Evolutionary conservation across 345 rosid genomes (phyloP), one percentile per base, ranked within the genome.

Genomic region (Salix purpurea): DNA sequence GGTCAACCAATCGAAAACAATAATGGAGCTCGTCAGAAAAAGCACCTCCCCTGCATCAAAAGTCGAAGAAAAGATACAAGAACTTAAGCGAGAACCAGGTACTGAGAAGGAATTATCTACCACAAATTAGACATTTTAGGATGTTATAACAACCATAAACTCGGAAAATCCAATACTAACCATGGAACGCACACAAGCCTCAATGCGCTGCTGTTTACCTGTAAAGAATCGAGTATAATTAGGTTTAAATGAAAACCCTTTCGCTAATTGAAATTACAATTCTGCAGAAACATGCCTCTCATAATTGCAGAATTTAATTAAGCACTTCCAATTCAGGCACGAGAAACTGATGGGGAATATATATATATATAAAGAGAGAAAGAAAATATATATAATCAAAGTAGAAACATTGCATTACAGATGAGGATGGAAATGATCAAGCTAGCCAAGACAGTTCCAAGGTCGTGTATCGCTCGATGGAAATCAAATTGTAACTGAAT

Each of bases 141-240:
- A 72, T 30, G 32, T 39, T 37, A 54, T 30, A 52, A 7, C 54
- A 65, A 65, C 9, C 15, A 30, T 30, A 37, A 36, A 24, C 19
- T 32, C 34, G 34, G 54, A 68, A 36, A 60, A 65, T 37, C 36
- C 18, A 54, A 65, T 65, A 88, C 89, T 87, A 26, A 96, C 99
- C 99, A 96, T 96, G 80, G 99, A 91, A 46, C 97, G 93, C 54
- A 93, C 97, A 66, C 96, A 66, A 96, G 97, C 80, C 91, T 88
- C 89, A 96, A 86, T 70, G 98, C 99, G 72, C 99, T 96, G 91
- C 97, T 93, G 86, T 96, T 93, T 73, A 96, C 98, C 99, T 90
- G 89, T 19, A 70, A 46, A 52, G 69, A 44, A 64, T 71, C 32
- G 70, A 74, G 28, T 28, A 50, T 78, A 70, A 36, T 56, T 52